Percentiles rank a stretch among this genome's conserved stretches.
Evolutionary conservation across 1,284 basidiomycete genomes (phyloP).

Genomic region (Ceratobasidium sp.): DNA sequence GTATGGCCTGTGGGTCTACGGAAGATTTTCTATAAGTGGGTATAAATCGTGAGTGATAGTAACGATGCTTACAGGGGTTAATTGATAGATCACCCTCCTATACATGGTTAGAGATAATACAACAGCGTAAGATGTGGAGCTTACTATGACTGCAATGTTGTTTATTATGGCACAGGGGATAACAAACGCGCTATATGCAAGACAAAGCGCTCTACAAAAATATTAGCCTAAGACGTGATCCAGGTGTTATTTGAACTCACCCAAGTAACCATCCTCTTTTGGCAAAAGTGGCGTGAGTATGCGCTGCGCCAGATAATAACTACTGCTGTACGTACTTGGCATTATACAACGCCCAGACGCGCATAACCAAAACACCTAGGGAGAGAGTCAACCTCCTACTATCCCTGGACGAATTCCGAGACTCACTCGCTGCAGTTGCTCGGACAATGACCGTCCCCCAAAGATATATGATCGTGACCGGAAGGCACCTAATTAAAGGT

Average conservation of each 20-base stretch:
- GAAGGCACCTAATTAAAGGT: not conserved
- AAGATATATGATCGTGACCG: not conserved
- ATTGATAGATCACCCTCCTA: not conserved
- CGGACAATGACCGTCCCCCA: not conserved
- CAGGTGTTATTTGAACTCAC: not conserved
- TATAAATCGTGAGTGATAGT: not conserved
- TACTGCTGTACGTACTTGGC: not conserved
- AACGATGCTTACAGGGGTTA: not conserved
- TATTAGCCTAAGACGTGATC: not conserved
- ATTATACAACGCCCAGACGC: slow-evolving; percentile 22
- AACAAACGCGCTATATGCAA: not conserved
- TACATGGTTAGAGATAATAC: not conserved
- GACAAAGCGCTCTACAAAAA: not conserved
- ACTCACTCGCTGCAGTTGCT: not conserved
- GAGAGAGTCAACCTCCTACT: not conserved
- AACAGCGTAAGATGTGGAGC: not conserved
- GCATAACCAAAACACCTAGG: slow-evolving; percentile 16
- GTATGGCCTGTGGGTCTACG: not conserved
- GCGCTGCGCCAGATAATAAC: not conserved
- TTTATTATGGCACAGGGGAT: not conserved
- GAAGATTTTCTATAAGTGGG: too few species aligned
- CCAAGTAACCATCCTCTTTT: not conserved
- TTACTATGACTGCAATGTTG: not conserved
- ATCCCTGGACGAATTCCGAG: too few species aligned
- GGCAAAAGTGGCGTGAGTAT: too few species aligned